A percentile compares a stretch with the other conserved stretches of the same genome.
phyloP scores from a whole-genome alignment of 768 basidiomycete species.

The Rhodotorula graminis region DNA sequence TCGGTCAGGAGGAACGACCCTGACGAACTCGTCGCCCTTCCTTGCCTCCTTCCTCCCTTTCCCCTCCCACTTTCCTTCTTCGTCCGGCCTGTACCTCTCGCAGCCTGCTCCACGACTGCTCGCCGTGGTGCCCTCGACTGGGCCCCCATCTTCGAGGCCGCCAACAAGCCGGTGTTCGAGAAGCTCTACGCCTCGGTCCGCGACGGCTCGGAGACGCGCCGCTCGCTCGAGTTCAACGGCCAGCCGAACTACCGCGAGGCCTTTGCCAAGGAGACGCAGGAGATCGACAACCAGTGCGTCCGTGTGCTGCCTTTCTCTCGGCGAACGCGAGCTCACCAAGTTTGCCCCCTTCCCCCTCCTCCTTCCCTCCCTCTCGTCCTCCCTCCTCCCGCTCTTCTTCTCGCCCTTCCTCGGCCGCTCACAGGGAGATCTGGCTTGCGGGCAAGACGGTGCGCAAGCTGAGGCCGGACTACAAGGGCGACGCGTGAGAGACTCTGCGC shows the following conservation, averaged over 20 bases:
- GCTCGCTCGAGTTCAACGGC: conserved; percentile 92
- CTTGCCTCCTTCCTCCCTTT: not conserved
- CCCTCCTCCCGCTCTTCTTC: no score
- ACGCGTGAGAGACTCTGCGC: not conserved
- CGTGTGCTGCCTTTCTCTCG: not conserved
- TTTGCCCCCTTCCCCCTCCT: not conserved
- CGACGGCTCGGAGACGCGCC: conserved; percentile 94
- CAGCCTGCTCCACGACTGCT: conserved; percentile 96
- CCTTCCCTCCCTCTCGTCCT: not conserved
- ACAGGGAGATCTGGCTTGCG: not conserved
- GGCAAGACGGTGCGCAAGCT: not conserved
- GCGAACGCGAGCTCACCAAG: not conserved
- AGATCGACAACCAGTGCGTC: conserved; percentile 76
- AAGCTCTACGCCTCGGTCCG: conserved; percentile 87
- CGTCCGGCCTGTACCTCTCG: not conserved
- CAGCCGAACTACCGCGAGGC: conserved; percentile 87
- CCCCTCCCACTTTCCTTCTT: not conserved
- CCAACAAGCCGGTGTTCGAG: conserved; percentile 92
- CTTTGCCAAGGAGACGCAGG: conserved; percentile 81
- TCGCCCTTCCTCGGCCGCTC: no score
- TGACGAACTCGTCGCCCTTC: not conserved
- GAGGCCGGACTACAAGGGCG: not conserved
- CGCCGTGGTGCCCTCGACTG: conserved; percentile 98
- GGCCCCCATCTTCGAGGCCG: conserved; percentile 68
- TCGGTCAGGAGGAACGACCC: no score